Base-by-base conservation (phyloP, 805 yeast species). In the Kazachstania martiniae region DNA sequence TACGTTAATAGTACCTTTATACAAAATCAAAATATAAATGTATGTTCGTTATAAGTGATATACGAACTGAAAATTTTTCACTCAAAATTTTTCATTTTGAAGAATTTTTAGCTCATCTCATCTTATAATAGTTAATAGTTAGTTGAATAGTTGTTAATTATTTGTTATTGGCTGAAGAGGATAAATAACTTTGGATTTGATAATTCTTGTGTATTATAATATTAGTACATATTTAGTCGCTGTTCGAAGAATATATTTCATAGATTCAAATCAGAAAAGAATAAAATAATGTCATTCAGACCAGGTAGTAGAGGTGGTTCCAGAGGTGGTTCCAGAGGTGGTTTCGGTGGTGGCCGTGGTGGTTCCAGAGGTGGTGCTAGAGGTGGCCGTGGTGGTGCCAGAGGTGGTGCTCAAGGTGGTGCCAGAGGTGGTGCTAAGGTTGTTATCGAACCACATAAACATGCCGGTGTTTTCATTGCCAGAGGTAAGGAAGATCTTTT, bases 401-500 rank as follows among this genome's bases (percentile, higher is more conserved):
- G 65, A 35, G 74, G 83, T 47, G 86, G 82, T 54, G 79, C 76
- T 39, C 49, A 76, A 41, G 89, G 87, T 46, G 93, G 91, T 62
- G 87, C 89, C 43, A 58, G 69, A 45, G 91, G 89, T 52, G 94
- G 93, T 61, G 94, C 95, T 53, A 91, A 82, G 71, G 97, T 89
- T 49, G 84, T 89, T 56, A 80, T 89, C 50, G 98, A 91, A 69
- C 96, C 97, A 52, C 98, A 91, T 67, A 82, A 95, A 70, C 97
- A 91, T 61, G 94, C 87, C 34, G 98, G 93, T 76, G 95, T 91
- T 47, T 91, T 77, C 77, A 89, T 91, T 65, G 98, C 97, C 62
- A 85, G 97, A 70, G 98, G 98, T 64, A 91, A 91, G 66, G 98
- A 91, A 71, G 98, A 91, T 75, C 74, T 91, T 60, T 73, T 91